Evolutionary conservation across 768 basidiomycete species (phyloP), one percentile per base, ranked within the genome.

Genomic region (Rhizopogon vinicolor): DNA sequence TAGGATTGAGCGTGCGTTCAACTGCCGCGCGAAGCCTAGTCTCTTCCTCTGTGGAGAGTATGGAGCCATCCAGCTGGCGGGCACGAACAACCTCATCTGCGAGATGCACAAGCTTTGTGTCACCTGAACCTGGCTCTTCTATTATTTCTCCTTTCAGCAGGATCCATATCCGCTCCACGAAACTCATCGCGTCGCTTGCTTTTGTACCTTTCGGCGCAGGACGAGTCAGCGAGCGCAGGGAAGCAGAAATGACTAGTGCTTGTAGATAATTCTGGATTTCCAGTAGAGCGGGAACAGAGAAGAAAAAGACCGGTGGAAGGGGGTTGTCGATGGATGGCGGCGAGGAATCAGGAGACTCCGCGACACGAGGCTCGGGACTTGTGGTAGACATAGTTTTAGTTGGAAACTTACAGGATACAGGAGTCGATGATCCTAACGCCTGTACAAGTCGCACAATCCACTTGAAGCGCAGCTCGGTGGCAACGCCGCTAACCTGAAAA

Each of bases 31-130:
- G 84, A 19, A 91, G 68, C 39, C 64, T 68, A 6, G 55, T 58
- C 60, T 88, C 86, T 56, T 83, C 81, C 2, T 75, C 74, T 28
- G 63, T 63, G 41, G 70, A 62, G 18, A 72, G 49, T 2, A 61
- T 25, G 42, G 45, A 40, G 13, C 44, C 48, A 29, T 60, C 57
- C 18, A 70, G 64, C 29, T 70, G 68, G 31, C 77, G 77, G 5
- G 81, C 81, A 22, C 78, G 82, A 31, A 89, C 65, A 44, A 90
- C 82, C 64, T 91, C 89, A 62, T 90, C 89, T 1, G 84, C 86
- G 25, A 91, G 78, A 64, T 90, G 84, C 44, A 83, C 65, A 39
- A 89, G 65, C 62, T 85, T 87, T 16, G 83, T 84, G 18, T 70
- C 67, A 13, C 67, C 63, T 18, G 68, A 58, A n/a, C 58, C 67